A percentile compares a stretch with the other conserved stretches of the same genome.
These are phyloP conservation scores for Eucalyptus brandiana DNA, from an alignment of 345 rosid species.

Conservation along the genomic window DNA sequence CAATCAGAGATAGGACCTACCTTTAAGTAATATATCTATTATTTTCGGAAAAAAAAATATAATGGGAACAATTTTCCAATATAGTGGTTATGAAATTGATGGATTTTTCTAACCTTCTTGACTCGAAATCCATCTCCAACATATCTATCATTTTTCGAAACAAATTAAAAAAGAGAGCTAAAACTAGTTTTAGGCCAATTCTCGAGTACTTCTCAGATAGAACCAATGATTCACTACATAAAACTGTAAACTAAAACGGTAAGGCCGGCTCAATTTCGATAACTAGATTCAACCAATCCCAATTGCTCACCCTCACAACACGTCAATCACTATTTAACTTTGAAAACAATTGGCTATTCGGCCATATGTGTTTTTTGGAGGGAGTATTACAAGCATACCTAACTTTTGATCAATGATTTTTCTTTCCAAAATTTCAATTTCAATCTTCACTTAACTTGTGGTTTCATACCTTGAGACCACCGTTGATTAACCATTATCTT, in stretches of 20 bases:
- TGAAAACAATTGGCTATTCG: neutral
- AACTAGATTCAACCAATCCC: neutral
- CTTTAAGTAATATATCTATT: no score
- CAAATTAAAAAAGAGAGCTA: no score
- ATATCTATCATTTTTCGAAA: no score
- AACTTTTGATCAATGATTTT: neutral
- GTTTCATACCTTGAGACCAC: neutral
- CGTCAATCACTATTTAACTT: neutral
- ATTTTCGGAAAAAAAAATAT: no score
- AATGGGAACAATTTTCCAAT: no score
- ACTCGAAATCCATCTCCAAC: neutral
- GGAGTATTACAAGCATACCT: neutral
- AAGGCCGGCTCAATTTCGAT: neutral
- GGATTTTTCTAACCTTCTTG: neutral
- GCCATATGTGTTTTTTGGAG: neutral
- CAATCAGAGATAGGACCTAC: no score
- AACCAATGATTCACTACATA: neutral
- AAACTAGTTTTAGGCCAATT: neutral
- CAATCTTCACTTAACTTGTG: neutral
- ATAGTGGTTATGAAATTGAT: no score
- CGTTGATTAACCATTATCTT: neutral
- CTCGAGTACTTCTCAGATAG: neutral
- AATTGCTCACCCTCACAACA: neutral
- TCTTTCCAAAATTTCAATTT: neutral
- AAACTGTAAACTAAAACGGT: no score